phyloP scores from a whole-genome alignment of 169 alveolate genomes.

The Plasmodium malariae region DNA sequence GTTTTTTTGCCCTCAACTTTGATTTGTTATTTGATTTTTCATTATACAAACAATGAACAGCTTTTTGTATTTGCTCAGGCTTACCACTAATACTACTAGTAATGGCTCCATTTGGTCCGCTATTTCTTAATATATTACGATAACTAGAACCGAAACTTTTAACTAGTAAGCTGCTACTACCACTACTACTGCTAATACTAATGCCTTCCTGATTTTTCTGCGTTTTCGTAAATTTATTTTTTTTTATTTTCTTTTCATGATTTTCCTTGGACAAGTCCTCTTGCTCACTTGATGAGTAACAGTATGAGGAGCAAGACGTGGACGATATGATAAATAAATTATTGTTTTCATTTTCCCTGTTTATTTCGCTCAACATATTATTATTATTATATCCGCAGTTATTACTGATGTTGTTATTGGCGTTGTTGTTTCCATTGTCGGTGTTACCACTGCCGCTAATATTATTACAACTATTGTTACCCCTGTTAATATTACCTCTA shows the following conservation, averaged over 20 bases:
- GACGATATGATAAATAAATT: conserved; percentile 73
- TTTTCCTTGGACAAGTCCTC: conserved; percentile 13
- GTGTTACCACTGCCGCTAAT: not conserved
- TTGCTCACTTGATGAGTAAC: conserved; percentile 61
- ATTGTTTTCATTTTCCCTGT: conserved; percentile 39
- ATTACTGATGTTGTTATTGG: too few species aligned
- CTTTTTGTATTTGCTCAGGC: not conserved
- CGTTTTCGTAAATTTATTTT: not conserved
- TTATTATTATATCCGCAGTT: not conserved
- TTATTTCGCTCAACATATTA: conserved; percentile 15
- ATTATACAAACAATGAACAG: conserved; percentile 11
- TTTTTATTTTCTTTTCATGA: conserved; percentile 4
- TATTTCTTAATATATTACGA: not conserved
- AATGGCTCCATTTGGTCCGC: not conserved
- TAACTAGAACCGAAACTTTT: not conserved
- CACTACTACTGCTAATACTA: not conserved
- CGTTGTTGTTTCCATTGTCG: too few species aligned
- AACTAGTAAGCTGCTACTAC: not conserved
- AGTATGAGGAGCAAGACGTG: conserved; percentile 67
- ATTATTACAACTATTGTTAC: too few species aligned
- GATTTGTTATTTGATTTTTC: conserved; percentile 49
- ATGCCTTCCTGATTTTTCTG: not conserved
- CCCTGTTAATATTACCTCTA: too few species aligned
- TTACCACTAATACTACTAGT: not conserved
- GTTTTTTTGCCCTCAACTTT: conserved; percentile 52